A percentile compares a stretch with the other conserved stretches of the same genome.
These are phyloP conservation scores for Tuber umbilicatum DNA, from an alignment of 495 filamentous ascomycete genomes.

Conservation along the genomic window DNA sequence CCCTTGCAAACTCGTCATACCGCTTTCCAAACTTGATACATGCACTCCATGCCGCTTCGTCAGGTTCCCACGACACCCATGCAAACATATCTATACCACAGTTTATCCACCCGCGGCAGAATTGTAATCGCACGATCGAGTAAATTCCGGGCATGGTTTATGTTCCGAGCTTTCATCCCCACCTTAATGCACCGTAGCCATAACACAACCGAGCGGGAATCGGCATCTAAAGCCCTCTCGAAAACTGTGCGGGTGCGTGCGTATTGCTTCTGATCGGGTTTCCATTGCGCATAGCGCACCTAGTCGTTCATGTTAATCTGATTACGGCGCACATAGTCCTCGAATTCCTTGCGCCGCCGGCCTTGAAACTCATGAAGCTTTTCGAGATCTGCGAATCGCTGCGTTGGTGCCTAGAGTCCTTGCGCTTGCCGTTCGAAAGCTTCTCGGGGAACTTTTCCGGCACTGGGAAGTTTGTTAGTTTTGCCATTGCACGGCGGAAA, in stretches of 20 bases:
- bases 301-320: conserved; percentile 96
- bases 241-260: conserved; percentile 93
- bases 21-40: conserved; percentile 97
- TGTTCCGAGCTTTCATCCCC: conserved; percentile 93
- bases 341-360: conserved; percentile 90
- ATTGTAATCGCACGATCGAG: conserved; percentile 92
- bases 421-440: conserved; percentile 96
- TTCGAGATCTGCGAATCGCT: conserved; percentile 92
- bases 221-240: conserved; percentile 89
- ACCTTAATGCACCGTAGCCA: conserved; percentile 86
- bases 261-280: conserved; percentile 96
- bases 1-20: conserved; percentile 81
- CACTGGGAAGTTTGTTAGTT: conserved; percentile 48
- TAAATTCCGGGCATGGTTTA: conserved; percentile 93
- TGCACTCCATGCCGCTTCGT: conserved; percentile 88
- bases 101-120: conserved; percentile 80
- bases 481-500: background rate
- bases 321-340: conserved; percentile 95
- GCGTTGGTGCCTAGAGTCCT: conserved; percentile 78
- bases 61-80: conserved; percentile 99
- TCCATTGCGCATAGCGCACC: conserved; percentile 97
- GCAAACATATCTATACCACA: conserved; percentile 99
- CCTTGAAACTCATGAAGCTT: conserved; percentile 97
- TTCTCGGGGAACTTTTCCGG: conserved; percentile 94
- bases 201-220: conserved; percentile 71